Percentiles rank a stretch among this genome's conserved stretches.
These are phyloP conservation scores for Vitis amurensis DNA, from an alignment of 164 flowering plant species.

Conservation along the genomic window DNA sequence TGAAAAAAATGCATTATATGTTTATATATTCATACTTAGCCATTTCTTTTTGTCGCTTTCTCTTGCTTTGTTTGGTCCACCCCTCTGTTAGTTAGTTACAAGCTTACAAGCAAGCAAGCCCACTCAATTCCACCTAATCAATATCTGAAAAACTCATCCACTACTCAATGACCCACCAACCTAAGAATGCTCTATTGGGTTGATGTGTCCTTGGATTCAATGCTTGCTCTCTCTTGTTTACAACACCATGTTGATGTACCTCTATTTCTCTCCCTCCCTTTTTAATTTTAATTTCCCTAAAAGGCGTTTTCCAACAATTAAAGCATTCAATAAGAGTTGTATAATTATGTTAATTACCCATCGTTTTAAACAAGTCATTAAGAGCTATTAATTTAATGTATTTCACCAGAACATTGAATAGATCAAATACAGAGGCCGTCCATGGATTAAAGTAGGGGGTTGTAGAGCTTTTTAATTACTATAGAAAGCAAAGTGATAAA, in stretches of 20 bases:
- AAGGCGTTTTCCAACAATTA: too few relatives aligned
- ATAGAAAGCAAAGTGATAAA: too few relatives aligned
- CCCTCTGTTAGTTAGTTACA: constrained; percentile 5
- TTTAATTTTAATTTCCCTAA: background rate
- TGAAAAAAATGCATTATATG: background rate
- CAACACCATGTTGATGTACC: background rate
- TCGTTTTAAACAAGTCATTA: too few relatives aligned
- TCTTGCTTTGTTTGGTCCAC: constrained; percentile 19
- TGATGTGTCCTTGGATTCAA: background rate
- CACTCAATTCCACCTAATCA: constrained; percentile 15
- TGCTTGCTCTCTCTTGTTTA: background rate
- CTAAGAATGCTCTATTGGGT: constrained; percentile 5
- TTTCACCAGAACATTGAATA: too few relatives aligned
- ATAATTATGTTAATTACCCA: too few relatives aligned
- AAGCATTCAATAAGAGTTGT: too few relatives aligned
- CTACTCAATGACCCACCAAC: constrained; percentile 3
- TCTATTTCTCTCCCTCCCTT: background rate
- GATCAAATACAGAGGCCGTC: too few relatives aligned
- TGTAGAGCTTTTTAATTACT: too few relatives aligned
- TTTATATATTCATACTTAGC: background rate
- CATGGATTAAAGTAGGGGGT: too few relatives aligned
- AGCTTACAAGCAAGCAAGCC: constrained; percentile 4
- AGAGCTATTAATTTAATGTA: too few relatives aligned
- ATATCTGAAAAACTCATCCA: constrained; percentile 2
- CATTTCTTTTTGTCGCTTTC: constrained; percentile 12